Conservation (phyloP, 176 grass and related monocot species). For the Elymus sibiricus region DNA sequence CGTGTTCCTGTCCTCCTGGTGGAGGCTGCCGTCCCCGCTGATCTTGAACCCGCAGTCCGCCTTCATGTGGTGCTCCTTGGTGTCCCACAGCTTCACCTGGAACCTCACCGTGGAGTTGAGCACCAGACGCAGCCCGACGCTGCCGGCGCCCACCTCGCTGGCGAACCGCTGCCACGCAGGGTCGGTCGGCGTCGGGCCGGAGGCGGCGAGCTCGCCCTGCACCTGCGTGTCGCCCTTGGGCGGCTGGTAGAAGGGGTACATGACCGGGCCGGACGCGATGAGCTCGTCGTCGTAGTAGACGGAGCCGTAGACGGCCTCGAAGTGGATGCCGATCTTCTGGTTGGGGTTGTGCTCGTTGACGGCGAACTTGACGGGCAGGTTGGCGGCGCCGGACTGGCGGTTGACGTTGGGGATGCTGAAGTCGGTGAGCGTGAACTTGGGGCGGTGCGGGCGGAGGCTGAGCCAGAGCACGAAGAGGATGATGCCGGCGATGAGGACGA, state of each 20-base stretch:
- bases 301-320: conserved; percentile 31
- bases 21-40: conserved; percentile 40
- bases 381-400: conserved; percentile 34
- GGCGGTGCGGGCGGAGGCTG: conserved; percentile 82
- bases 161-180: conserved; percentile 33
- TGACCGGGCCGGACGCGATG: conserved; percentile 46
- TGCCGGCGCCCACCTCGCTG: conserved; percentile 34
- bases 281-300: conserved; percentile 53
- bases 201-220: conserved; percentile 24
- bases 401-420: conserved; percentile 44
- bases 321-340: conserved; percentile 71
- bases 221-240: conserved; percentile 58
- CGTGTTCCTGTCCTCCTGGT: conserved; percentile 28
- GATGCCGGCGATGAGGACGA: conserved; percentile 53
- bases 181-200: conserved; percentile 23
- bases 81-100: conserved; percentile 77
- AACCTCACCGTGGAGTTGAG: conserved; percentile 65
- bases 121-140: conserved; percentile 38
- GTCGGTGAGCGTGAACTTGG: conserved; percentile 47
- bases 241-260: conserved; percentile 55
- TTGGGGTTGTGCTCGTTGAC: conserved; percentile 74
- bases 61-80: conserved; percentile 51
- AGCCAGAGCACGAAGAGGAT: conserved; percentile 88
- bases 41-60: conserved; percentile 43
- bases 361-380: conserved; percentile 50